phyloP scores from a whole-genome alignment of 495 filamentous ascomycete species.

The Penicillium taxi region DNA sequence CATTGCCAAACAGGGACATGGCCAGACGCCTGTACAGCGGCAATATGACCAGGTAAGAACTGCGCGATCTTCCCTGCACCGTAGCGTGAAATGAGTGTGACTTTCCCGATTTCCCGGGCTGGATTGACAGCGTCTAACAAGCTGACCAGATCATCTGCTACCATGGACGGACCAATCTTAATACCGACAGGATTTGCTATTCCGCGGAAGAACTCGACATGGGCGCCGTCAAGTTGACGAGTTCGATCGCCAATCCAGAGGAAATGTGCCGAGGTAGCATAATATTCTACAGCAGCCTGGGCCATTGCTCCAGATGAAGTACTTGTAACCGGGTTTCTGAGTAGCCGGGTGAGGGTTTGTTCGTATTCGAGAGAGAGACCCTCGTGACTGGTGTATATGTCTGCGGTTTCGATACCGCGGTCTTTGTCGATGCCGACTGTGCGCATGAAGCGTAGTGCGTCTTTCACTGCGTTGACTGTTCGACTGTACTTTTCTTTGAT shows the following conservation, averaged over 20 bases:
- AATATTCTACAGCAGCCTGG: conserved; percentile 43
- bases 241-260: conserved; percentile 98
- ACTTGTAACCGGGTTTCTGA: conserved; percentile 51
- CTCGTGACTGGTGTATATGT: conserved; percentile 92
- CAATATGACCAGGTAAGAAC: conserved; percentile 74
- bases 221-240: conserved; percentile 80
- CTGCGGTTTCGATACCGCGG: conserved; percentile 78
- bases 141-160: conserved; percentile 57
- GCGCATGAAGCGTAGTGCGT: conserved; percentile 90
- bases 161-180: conserved; percentile 86
- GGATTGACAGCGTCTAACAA: conserved; percentile 85
- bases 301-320: conserved; percentile 1
- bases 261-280: conserved; percentile 92
- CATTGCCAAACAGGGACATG: conserved; percentile 92
- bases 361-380: conserved; percentile 94
- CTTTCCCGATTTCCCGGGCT: conserved; percentile 69
- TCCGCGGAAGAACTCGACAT: conserved; percentile 95
- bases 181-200: conserved; percentile 93
- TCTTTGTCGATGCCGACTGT: conserved; percentile 89
- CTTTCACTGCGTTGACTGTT: conserved; percentile 78
- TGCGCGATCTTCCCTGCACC: conserved; percentile 63
- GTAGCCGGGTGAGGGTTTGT: conserved; percentile 67
- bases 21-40: conserved; percentile 65
- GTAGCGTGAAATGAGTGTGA: conserved; percentile 94
- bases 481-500: conserved; percentile 76